Percentiles rank a stretch among this genome's conserved stretches.
Evolutionary conservation across 345 rosid species (phyloP).

Genomic region (Brassica juncea): DNA sequence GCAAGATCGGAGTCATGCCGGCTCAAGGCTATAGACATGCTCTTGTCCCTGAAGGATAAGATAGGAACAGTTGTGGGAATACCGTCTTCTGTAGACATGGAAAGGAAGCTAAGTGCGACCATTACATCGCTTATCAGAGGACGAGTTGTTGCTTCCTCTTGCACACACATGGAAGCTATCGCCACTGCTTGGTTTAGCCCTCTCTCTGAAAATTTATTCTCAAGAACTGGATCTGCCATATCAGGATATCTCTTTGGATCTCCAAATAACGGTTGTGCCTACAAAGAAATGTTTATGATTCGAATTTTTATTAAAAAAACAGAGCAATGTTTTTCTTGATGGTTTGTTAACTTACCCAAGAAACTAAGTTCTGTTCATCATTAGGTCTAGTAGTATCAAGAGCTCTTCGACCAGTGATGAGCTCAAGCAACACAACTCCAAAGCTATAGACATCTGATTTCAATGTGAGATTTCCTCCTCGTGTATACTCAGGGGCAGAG

Average conservation of each 20-base stretch:
- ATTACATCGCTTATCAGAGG: conserved; percentile 79
- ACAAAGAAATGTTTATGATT: neutral
- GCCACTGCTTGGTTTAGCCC: conserved; percentile 84
- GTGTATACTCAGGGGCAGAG: conserved; percentile 72
- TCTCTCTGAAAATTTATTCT: conserved; percentile 55
- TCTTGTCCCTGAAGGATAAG: conserved; percentile 37
- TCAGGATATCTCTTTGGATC: conserved; percentile 68
- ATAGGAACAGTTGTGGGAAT: conserved; percentile 36
- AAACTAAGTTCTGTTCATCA: conserved; percentile 64
- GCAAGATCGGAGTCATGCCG: conserved; percentile 24
- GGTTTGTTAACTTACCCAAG: conserved; percentile 31
- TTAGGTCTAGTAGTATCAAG: conserved; percentile 65
- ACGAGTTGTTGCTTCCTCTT: conserved; percentile 69
- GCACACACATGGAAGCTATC: conserved; percentile 86
- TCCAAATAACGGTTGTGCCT: conserved; percentile 75
- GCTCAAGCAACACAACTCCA: conserved; percentile 75
- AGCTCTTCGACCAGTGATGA: conserved; percentile 70
- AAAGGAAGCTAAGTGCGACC: conserved; percentile 69
- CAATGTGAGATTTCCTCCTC: conserved; percentile 53
- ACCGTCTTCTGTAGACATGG: conserved; percentile 37
- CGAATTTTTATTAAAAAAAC: no score
- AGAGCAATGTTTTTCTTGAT: no score
- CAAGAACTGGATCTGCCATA: conserved; percentile 71
- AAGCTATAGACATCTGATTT: conserved; percentile 80
- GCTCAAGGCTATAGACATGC: conserved; percentile 40